A percentile compares a stretch with the other conserved stretches of the same genome.
Conservation (phyloP, 257 asterid genomes). For the Solanum appendiculatum region DNA sequence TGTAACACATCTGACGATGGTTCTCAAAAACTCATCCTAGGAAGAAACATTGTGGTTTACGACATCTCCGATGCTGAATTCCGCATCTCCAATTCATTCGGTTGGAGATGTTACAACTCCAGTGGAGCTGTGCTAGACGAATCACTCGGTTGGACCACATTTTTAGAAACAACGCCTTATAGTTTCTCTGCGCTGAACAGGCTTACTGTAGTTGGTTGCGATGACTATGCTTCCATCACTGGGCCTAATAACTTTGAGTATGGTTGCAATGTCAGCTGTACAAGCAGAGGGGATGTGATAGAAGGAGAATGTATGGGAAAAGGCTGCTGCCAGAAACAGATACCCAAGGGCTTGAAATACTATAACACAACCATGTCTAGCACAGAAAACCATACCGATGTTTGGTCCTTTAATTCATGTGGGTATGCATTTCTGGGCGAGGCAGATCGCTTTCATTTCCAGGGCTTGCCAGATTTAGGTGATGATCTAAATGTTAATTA, state of each 20-base stretch:
- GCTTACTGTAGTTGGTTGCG: neutral
- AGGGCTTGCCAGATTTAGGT: neutral
- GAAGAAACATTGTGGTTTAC: neutral
- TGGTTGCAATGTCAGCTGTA: neutral
- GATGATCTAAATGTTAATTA: neutral
- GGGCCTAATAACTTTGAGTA: neutral
- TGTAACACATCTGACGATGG: constrained; percentile 17
- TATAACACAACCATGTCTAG: neutral
- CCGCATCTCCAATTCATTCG: constrained; percentile 29
- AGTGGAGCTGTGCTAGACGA: neutral
- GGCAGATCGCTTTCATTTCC: neutral
- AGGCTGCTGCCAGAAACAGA: constrained; percentile 7
- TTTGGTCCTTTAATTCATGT: neutral
- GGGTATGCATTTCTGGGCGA: constrained; percentile 11
- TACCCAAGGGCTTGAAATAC: neutral
- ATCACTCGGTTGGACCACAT: neutral
- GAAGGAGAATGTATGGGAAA: neutral
- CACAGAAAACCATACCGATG: neutral
- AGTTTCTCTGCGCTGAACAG: constrained; percentile 2
- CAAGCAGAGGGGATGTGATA: neutral
- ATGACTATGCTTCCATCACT: neutral
- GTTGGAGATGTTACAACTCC: constrained; percentile 31
- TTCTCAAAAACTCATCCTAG: neutral
- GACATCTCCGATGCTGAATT: constrained; percentile 44
- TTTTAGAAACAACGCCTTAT: neutral